Evolutionary conservation across 495 filamentous ascomycete genomes (phyloP), one percentile per base, ranked within the genome.

Genomic region (Evansstolkia leycettana): DNA sequence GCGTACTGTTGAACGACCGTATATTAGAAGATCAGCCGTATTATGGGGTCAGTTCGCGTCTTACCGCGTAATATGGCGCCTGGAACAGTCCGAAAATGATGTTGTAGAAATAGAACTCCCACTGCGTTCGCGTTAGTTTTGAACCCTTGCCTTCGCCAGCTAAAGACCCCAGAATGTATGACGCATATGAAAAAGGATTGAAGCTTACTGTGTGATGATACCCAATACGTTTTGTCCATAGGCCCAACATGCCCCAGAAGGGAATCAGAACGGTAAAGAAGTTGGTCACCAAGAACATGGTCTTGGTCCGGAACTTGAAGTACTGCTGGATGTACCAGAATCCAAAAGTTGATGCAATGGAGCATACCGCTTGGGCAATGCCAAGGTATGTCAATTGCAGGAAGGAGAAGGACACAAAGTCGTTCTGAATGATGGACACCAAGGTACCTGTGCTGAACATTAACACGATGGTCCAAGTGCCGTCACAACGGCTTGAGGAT

Each of bases 61-160:
- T 23, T 52, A 65, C 61, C 3, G 65, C 64, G 35, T 70, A 70
- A 42, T 70, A 68, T 17, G 62, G 65, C 7, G 64, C 65, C 40
- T 70, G 65, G 27, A 70, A 70, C 4, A 70, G 41, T 0, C 64
- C 65, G 23, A 70, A 70, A 2, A 67, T 38, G 19, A 67, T 48
- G 28, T 70, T 70, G 40, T 70, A 70, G 34, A 70, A 63, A 39
- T 65, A 70, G 18, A 70, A 68, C 16, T 70, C 65, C 51, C 65
- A 60, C 61, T 64, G 16, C 10, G 4, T 13, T 17, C 19, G 2
- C 13, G 16, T 36, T 27, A 25, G 23, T 13, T n/a, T 29, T n/a
- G n/a, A n/a, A n/a, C n/a, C n/a, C n/a, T n/a, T n/a, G n/a, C n/a
- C n/a, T n/a, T n/a, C 6, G 24, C 7, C 7, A 26, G 6, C 11